Conservation (phyloP, 192 early-diverging fungal genomes). For the Haplosporangium gracile region DNA sequence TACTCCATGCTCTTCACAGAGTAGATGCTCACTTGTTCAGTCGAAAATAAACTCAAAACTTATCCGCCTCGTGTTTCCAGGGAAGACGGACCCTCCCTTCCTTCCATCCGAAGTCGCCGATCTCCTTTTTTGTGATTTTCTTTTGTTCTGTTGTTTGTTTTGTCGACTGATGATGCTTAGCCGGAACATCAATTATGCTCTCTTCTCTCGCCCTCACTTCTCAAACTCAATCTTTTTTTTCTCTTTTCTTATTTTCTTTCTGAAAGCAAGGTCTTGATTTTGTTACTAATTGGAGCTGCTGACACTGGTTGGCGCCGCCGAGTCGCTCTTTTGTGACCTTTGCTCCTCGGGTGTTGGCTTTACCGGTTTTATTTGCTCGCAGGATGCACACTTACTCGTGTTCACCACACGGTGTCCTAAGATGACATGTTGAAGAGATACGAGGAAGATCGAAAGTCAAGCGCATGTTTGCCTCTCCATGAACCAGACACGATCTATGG, state of each 20-base stretch:
- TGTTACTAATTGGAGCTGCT: background rate
- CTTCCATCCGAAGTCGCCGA: background rate
- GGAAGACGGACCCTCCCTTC: background rate
- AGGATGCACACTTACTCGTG: background rate
- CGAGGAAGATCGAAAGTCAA: background rate
- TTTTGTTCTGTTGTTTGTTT: background rate
- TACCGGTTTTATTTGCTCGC: background rate
- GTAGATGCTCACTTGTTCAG: background rate
- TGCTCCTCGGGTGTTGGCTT: background rate
- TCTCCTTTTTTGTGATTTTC: background rate
- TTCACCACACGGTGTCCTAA: background rate
- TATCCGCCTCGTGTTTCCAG: slow-evolving; percentile 5
- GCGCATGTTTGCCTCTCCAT: background rate
- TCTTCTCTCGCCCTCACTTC: background rate
- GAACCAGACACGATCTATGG: background rate
- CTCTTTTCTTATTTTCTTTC: background rate
- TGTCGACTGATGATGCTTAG: background rate
- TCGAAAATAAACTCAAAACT: background rate
- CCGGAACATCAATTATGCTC: background rate
- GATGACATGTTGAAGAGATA: background rate
- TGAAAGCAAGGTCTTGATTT: background rate
- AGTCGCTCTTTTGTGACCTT: background rate
- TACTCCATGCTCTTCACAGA: background rate
- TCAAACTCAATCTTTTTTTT: slow-evolving; percentile 1
- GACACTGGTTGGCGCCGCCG: background rate